Conservation (phyloP, 495 filamentous ascomycete species). For the Halenospora varia region DNA sequence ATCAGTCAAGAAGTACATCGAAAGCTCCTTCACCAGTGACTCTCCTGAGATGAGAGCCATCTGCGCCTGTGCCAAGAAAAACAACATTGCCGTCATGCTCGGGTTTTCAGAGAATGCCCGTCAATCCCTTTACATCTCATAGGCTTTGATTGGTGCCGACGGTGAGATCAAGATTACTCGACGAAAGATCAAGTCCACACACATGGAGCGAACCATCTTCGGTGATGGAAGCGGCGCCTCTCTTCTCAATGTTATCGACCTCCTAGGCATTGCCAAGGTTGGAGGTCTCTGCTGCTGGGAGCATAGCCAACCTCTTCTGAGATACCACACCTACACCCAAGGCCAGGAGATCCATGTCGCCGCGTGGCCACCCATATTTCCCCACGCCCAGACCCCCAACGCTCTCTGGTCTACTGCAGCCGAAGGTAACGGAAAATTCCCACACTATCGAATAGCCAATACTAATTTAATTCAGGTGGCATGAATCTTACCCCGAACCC, state of each 20-base stretch:
- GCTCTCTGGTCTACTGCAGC: constrained; percentile 14
- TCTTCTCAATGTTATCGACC: constrained; percentile 38
- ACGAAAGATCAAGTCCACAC: constrained; percentile 55
- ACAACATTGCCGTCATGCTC: constrained; percentile 41
- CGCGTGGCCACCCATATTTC: constrained; percentile 46
- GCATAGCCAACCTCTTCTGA: constrained; percentile 55
- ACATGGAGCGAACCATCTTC: constrained; percentile 57
- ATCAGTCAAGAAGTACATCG: constrained; percentile 34
- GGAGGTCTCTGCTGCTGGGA: constrained; percentile 47
- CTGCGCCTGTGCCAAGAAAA: constrained; percentile 30
- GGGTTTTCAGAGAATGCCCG: constrained; percentile 44
- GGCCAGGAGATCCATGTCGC: constrained; percentile 51
- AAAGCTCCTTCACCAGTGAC: constrained; percentile 39
- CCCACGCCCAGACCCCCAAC: not conserved
- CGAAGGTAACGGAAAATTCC: too few species aligned
- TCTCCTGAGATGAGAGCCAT: constrained; percentile 45
- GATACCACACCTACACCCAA: constrained; percentile 48
- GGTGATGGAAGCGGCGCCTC: constrained; percentile 45
- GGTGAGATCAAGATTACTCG: constrained; percentile 42
- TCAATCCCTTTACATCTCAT: constrained; percentile 50
- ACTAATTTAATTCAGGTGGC: not conserved
- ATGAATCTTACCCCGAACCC: not conserved
- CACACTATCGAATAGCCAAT: too few species aligned
- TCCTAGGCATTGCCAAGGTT: constrained; percentile 35
- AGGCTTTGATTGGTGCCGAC: constrained; percentile 41